phyloP scores from a whole-genome alignment of 2,329 filamentous ascomycete species.

The Epichloe typhina region DNA sequence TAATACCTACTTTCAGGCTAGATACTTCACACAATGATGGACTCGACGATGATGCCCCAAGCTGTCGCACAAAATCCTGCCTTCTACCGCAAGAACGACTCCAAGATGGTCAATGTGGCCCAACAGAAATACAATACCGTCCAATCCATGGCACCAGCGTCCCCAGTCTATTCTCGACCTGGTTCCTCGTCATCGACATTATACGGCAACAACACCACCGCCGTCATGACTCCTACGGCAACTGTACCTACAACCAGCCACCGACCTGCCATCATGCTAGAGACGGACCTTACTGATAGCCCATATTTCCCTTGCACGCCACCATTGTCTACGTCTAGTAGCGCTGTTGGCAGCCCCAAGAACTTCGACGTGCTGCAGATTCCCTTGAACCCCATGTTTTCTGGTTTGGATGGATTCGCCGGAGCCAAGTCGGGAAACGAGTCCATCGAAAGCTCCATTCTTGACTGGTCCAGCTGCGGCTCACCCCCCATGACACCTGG shows the following conservation, averaged over 20 bases:
- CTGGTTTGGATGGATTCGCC: constrained; percentile 51
- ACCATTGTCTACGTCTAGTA: constrained; percentile 72
- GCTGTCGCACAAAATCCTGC: constrained; percentile 61
- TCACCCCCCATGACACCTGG: constrained; percentile 86
- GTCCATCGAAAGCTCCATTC: constrained; percentile 58
- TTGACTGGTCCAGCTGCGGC: constrained; percentile 63
- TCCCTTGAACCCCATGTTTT: constrained; percentile 71
- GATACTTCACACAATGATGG: constrained; percentile 36
- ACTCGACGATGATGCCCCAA: constrained; percentile 45
- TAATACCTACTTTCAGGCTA: background rate
- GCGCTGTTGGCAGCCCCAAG: constrained; percentile 75
- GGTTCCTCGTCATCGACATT: constrained; percentile 46
- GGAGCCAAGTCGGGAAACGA: constrained; percentile 59
- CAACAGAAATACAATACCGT: constrained; percentile 26
- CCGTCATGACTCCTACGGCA: constrained; percentile 59
- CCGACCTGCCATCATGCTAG: constrained; percentile 66
- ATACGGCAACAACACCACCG: constrained; percentile 39
- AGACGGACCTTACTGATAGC: constrained; percentile 59
- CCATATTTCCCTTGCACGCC: constrained; percentile 76
- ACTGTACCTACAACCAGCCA: constrained; percentile 62
- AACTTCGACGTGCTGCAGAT: constrained; percentile 66
- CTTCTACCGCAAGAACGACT: constrained; percentile 77
- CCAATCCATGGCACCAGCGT: constrained; percentile 41
- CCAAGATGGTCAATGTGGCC: constrained; percentile 37
- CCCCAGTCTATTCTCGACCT: constrained; percentile 51